phyloP scores from a whole-genome alignment of 306 rosid genomes.

The Rosa chinensis region DNA sequence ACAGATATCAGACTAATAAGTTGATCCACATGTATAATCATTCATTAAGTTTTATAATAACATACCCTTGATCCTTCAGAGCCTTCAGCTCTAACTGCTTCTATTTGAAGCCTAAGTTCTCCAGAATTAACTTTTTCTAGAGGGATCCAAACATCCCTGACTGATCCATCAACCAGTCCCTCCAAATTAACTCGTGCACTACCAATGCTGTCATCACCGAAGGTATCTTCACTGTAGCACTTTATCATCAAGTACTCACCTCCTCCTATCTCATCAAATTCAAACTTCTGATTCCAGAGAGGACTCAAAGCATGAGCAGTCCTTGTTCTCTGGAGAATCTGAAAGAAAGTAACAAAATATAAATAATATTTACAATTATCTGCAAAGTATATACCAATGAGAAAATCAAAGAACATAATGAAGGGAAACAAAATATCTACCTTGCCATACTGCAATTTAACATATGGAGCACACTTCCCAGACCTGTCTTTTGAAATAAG shows the following conservation, averaged over 20 bases:
- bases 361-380: conserved; percentile 14
- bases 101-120: conserved; percentile 84
- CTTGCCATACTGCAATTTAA: conserved; percentile 91
- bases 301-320: conserved; percentile 55
- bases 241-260: conserved; percentile 83
- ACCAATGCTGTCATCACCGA: conserved; percentile 81
- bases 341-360: conserved; percentile 27
- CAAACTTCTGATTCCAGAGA: conserved; percentile 71
- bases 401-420: conserved; percentile 1
- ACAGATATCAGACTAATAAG: not conserved
- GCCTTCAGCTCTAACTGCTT: conserved; percentile 66
- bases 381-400: not conserved
- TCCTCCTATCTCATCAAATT: conserved; percentile 79
- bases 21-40: not conserved
- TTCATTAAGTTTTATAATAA: not conserved
- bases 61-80: conserved; percentile 78
- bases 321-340: conserved; percentile 68
- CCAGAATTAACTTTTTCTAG: conserved; percentile 91
- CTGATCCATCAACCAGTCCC: conserved; percentile 66
- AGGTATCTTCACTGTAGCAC: conserved; percentile 65
- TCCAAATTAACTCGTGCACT: conserved; percentile 92
- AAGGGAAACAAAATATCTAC: conserved; percentile 37
- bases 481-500: conserved; percentile 63
- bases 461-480: conserved; percentile 67
- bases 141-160: conserved; percentile 90